Conservation (phyloP, 164 flowering plant genomes). For the Aristolochia contorta region DNA sequence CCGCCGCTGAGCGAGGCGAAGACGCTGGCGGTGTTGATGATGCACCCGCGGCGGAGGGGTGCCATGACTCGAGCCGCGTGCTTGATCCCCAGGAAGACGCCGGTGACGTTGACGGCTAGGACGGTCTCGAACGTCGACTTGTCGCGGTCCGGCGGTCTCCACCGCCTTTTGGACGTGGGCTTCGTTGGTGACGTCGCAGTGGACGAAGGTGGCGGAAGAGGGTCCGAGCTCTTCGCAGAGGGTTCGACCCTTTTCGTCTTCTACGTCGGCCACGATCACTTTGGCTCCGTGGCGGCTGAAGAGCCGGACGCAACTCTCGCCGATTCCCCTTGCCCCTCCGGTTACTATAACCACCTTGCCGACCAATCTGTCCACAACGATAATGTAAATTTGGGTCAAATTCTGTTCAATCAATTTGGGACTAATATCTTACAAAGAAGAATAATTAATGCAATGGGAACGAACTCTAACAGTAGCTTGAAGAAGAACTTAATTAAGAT, state of each 20-base stretch:
- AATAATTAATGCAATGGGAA: too few species aligned
- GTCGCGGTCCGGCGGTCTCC: constrained; percentile 27
- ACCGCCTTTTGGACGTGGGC: constrained; percentile 50
- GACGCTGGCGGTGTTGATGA: constrained; percentile 51
- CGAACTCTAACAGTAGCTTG: too few species aligned
- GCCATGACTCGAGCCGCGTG: constrained; percentile 87
- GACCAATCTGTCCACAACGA: constrained; percentile 25
- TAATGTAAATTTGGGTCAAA: too few species aligned
- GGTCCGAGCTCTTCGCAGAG: constrained; percentile 42
- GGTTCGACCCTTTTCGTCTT: constrained; percentile 40
- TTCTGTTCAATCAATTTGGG: too few species aligned
- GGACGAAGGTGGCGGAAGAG: constrained; percentile 35
- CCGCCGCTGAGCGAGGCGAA: constrained; percentile 42
- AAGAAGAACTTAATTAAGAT: too few species aligned
- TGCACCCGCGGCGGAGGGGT: constrained; percentile 50
- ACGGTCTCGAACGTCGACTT: constrained; percentile 47
- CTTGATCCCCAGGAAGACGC: constrained; percentile 72
- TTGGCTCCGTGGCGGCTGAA: constrained; percentile 62
- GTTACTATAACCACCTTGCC: constrained; percentile 79
- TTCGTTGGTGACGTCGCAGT: constrained; percentile 66
- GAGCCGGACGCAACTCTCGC: constrained; percentile 56
- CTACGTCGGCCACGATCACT: constrained; percentile 66
- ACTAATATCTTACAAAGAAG: too few species aligned
- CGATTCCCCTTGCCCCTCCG: constrained; percentile 87
- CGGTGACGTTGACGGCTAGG: constrained; percentile 66